phyloP scores from a whole-genome alignment of 306 rosid species.

The Cucurbita moschata region DNA sequence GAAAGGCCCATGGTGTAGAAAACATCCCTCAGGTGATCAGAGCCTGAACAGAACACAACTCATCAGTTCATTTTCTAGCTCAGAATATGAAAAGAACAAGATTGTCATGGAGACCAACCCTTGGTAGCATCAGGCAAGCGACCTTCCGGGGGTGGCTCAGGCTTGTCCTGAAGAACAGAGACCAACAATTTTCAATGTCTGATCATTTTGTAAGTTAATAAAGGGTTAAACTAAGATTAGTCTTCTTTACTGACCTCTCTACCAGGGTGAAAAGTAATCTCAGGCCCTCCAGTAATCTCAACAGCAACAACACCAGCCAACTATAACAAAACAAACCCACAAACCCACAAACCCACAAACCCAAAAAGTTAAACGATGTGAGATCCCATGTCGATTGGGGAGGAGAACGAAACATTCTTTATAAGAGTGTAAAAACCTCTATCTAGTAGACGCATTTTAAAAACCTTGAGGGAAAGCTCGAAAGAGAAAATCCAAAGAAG shows the following conservation, averaged over 20 bases:
- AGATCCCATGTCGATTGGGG: too few relatives aligned
- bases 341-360: neutral
- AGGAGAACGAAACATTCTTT: too few relatives aligned
- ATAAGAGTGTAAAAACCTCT: too few relatives aligned
- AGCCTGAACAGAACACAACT: slow-evolving; percentile 27
- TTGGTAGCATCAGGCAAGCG: slow-evolving; percentile 76
- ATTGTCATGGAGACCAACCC: slow-evolving; percentile 28
- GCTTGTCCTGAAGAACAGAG: slow-evolving; percentile 47
- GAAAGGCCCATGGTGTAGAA: slow-evolving; percentile 79
- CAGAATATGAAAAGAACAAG: too few relatives aligned
- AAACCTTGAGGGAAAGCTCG: too few relatives aligned
- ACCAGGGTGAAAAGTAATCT: slow-evolving; percentile 89
- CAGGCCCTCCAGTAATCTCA: slow-evolving; percentile 93
- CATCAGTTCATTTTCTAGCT: too few relatives aligned
- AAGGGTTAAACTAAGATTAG: neutral
- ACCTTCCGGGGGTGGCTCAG: slow-evolving; percentile 70
- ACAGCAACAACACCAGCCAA: slow-evolving; percentile 91
- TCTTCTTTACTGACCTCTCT: slow-evolving; percentile 41
- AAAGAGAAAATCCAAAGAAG: too few relatives aligned
- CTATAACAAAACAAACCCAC: slow-evolving; percentile 13
- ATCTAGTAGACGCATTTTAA: too few relatives aligned
- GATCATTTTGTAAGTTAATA: neutral
- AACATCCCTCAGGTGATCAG: slow-evolving; percentile 80
- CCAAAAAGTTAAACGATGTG: neutral
- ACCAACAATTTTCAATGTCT: neutral